These are phyloP conservation scores for Rubroshorea leprosula DNA, from an alignment of 345 rosid species.

Conservation along the genomic window DNA sequence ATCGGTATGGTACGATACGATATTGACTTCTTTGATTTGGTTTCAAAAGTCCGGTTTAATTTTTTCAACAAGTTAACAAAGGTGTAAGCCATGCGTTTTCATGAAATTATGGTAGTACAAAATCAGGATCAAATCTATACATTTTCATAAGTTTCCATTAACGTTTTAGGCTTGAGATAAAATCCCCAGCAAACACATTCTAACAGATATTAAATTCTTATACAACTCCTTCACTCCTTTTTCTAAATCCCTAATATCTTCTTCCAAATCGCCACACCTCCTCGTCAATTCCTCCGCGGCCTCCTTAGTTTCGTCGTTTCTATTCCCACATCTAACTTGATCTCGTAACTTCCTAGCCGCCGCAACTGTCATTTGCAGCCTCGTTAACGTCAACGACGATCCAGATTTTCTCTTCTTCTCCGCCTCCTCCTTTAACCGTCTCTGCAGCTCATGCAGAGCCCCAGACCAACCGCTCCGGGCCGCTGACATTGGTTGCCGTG, in stretches of 20 bases:
- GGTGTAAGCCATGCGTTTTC: too few species aligned
- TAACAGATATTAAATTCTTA: constrained; percentile 1
- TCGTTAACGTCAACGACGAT: background rate
- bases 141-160: too few species aligned
- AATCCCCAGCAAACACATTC: background rate
- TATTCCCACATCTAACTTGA: background rate
- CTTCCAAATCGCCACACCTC: background rate
- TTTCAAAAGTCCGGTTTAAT: too few species aligned
- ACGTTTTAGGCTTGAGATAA: background rate
- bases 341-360: background rate
- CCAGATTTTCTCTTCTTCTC: background rate
- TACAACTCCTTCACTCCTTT: background rate
- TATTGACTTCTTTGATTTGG: too few species aligned
- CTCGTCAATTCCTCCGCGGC: background rate
- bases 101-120: too few species aligned
- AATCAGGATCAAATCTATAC: too few species aligned
- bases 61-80: too few species aligned
- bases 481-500: background rate
- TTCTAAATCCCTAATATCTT: background rate
- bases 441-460: background rate
- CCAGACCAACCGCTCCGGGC: background rate
- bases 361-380: background rate
- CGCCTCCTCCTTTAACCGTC: background rate
- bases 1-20: too few species aligned
- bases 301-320: background rate